Evolutionary conservation across 2,329 filamentous ascomycete species (phyloP).

Genomic region (Penicillium sp.): DNA sequence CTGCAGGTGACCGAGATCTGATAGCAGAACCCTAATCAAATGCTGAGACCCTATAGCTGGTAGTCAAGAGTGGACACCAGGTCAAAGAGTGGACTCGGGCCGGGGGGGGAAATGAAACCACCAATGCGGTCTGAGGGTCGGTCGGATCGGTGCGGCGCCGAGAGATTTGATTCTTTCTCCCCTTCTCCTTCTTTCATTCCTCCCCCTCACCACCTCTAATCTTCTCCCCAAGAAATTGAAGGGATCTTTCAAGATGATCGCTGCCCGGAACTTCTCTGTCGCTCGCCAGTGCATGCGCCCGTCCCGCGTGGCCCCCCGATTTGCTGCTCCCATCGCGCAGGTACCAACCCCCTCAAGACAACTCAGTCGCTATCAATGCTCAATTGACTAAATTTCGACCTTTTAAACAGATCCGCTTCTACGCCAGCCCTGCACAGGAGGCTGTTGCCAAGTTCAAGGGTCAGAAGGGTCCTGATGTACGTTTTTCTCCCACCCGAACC

Average conservation of each 20-base stretch:
- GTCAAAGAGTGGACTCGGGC: slow-evolving; percentile 22
- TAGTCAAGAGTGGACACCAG: slow-evolving; percentile 12
- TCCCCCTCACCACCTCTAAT: slow-evolving; percentile 23
- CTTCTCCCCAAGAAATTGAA: slow-evolving; percentile 17
- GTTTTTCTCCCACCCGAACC: slow-evolving; percentile 40
- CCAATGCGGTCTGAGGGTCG: slow-evolving; percentile 26
- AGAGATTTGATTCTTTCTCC: slow-evolving; percentile 28
- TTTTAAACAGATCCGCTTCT: slow-evolving; percentile 59
- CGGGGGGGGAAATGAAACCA: slow-evolving; percentile 22
- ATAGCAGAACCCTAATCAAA: slow-evolving; percentile 4
- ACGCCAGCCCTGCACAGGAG: slow-evolving; percentile 55
- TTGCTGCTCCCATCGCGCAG: slow-evolving; percentile 55
- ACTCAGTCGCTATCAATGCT: slow-evolving; percentile 14
- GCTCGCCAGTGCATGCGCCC: slow-evolving; percentile 77
- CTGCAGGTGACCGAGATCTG: slow-evolving; percentile 9
- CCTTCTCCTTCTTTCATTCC: slow-evolving; percentile 16
- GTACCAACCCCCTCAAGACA: slow-evolving; percentile 45
- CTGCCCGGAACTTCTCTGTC: slow-evolving; percentile 73
- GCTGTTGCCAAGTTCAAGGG: slow-evolving; percentile 92
- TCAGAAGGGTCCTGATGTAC: slow-evolving; percentile 81
- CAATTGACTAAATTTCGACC: slow-evolving; percentile 22
- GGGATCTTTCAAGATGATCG: slow-evolving; percentile 67
- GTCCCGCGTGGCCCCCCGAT: slow-evolving; percentile 51
- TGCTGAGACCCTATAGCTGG: slow-evolving; percentile 1
- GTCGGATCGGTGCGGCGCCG: slow-evolving; percentile 27